Percentiles rank a stretch among this genome's conserved stretches.
Evolutionary conservation across 257 asterid genomes (phyloP).

Genomic region (Petunia secreta): DNA sequence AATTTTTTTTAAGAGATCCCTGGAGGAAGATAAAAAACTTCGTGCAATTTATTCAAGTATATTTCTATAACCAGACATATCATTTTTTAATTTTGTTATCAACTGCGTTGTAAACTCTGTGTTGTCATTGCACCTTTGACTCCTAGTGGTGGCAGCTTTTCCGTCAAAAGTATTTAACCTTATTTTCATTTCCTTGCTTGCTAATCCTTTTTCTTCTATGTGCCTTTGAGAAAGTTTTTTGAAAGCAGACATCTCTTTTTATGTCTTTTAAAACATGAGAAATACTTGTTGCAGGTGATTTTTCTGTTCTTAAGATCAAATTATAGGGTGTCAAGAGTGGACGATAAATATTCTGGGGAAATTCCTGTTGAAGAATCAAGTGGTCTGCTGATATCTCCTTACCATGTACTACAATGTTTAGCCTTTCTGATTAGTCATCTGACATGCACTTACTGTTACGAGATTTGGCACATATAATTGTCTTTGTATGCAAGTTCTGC

Average conservation of each 20-base stretch:
- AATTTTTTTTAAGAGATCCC: neutral
- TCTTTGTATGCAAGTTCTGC: constrained; percentile 16
- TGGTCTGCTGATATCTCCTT: constrained; percentile 54
- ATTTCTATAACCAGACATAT: neutral
- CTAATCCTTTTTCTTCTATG: neutral
- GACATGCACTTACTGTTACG: constrained; percentile 10
- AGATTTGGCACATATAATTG: neutral
- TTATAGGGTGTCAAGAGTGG: constrained; percentile 41
- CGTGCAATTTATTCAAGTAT: neutral
- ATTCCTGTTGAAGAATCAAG: constrained; percentile 46
- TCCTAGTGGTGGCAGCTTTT: neutral
- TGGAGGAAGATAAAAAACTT: neutral
- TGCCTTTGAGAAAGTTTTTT: neutral
- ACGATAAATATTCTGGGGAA: constrained; percentile 52
- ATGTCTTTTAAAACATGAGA: constrained; percentile 29
- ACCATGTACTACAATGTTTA: constrained; percentile 26
- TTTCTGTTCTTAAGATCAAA: constrained; percentile 78
- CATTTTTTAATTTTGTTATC: neutral
- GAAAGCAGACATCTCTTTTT: neutral
- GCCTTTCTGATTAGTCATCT: constrained; percentile 24
- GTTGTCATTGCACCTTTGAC: neutral
- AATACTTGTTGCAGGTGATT: constrained; percentile 67
- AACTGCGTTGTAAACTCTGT: neutral
- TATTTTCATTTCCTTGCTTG: neutral
- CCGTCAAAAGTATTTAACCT: neutral